Base-by-base conservation (phyloP, 352 stramenopile genomes). In the Phytophthora aleatoria region DNA sequence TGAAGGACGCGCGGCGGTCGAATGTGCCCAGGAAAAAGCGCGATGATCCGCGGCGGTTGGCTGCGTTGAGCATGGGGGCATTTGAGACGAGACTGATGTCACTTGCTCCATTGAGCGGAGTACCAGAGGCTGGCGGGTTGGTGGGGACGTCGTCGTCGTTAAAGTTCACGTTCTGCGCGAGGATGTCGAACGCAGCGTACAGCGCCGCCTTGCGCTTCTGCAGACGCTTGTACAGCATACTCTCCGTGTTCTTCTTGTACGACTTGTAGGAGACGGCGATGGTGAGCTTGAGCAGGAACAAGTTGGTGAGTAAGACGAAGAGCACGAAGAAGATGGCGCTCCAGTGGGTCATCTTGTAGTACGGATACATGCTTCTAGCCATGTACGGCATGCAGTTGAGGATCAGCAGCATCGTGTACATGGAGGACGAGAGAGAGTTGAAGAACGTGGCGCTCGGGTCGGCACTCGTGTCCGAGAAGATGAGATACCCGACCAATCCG, bases 211-310 rank as follows among this genome's bases (percentile, higher is more conserved):
- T 94, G 44, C 84, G 86, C 66, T 94, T 94, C 71, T 94, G 84
- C 43, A 94, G 67, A 0, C 84, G 80, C 69, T 94, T 94, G 78
- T 85, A 92, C 7, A 94, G 66, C 84, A 92, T 94, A 47, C 72
- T 87, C 55, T 94, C 86, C 1, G 82, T 94, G 73, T 94, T 87
- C 26, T 90, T 79, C 72, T 92, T 91, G 81, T 94, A 94, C 20
- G 82, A 91, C 54, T 85, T 83, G 70, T 92, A 94, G 13, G 82
- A 91, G 20, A 91, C 86, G 57, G 86, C 83, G 51, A 94, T 94
- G 27, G 84, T 92, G 56, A 94, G 81, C 70, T 94, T 94, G 69
- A 88, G 69, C 24, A 94, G 61, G 61, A 94, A 94, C 12, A 93
- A 63, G 64, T 90, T 92, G 12, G 83, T 91, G 41, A 92, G 73